Base-by-base conservation (phyloP, 176 grass and related monocot genomes). In the Oryza meyeriana region DNA sequence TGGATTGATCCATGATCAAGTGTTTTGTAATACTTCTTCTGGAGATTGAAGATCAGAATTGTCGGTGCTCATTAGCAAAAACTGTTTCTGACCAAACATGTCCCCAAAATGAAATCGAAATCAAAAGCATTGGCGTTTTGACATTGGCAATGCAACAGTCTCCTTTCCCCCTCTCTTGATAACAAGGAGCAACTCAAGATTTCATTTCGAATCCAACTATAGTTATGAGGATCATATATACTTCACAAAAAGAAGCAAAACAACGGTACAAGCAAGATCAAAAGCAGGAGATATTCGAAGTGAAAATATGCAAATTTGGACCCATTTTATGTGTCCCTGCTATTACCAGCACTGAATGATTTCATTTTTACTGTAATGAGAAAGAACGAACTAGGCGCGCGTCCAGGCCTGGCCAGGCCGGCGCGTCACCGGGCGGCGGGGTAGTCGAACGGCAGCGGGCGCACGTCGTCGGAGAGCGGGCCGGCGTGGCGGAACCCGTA, bases 401-500 rank as follows among this genome's bases (percentile, higher is more conserved):
- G 18, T 55, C 48, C 48, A 55, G 48, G 48, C 18, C 48, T 17
- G 45, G 20, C 50, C 50, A 20, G 50, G 50, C 18, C 50, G 5
- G 13, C 16, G 27, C 38, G 30, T 28, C 22, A 73, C 64, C 8
- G 35, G 63, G 52, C 50, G 38, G 47, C 71, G 1, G 94, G 91
- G 80, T 83, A 93, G 76, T 85, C 79, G 79, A 93, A 97, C 27
- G 91, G 94, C 57, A 97, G 48, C 61, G 94, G 87, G 30, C 41
- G 16, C 11, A 97, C 89, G 34, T 75, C 75, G 44, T 70, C 82
- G 55, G 69, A 87, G 64, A 81, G 66, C n/a, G 76, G 85, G 8
- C 36, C 71, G 22, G 26, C 83, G 81, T 94, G 94, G 0, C 83
- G 58, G 88, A 92, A 94, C 1, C 91, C 94, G 74, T 97, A 97